These are phyloP conservation scores for Aspergillus floridensis DNA, from an alignment of 2,329 filamentous ascomycete species.

Conservation along the genomic window DNA sequence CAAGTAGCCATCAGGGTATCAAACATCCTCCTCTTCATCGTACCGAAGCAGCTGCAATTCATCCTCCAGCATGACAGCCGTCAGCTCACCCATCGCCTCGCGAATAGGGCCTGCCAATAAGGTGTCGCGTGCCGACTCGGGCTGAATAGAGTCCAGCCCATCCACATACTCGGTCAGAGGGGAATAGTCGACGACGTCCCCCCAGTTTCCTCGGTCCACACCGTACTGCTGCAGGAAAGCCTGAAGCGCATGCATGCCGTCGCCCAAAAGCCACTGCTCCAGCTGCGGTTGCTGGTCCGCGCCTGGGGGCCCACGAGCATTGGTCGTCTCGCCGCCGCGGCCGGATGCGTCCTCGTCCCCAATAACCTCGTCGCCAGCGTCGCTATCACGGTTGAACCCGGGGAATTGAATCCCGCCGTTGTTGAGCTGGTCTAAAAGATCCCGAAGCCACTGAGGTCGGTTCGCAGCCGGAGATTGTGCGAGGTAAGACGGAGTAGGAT, in stretches of 20 bases:
- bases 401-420: conserved; percentile 30
- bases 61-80: conserved; percentile 36
- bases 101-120: conserved; percentile 33
- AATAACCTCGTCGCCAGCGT: conserved; percentile 21
- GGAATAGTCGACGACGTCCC: conserved; percentile 33
- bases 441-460: conserved; percentile 37
- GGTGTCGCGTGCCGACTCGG: conserved; percentile 24
- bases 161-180: conserved; percentile 39
- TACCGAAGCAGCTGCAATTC: conserved; percentile 35
- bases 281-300: conserved; percentile 29
- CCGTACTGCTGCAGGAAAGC: conserved; percentile 39
- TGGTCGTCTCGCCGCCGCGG: conserved; percentile 13
- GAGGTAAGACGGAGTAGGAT: conserved; percentile 34
- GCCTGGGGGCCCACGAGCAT: conserved; percentile 21
- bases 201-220: conserved; percentile 44
- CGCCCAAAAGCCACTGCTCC: conserved; percentile 33
- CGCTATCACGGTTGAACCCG: conserved; percentile 19
- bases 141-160: conserved; percentile 27
- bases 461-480: conserved; percentile 31
- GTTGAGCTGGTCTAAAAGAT: conserved; percentile 37
- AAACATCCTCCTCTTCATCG: conserved; percentile 21
- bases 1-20: conserved; percentile 6
- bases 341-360: conserved; percentile 12
- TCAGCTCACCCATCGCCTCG: conserved; percentile 35
- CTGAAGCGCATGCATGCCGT: conserved; percentile 35